Evolutionary conservation across 305 asterid genomes (phyloP).

Genomic region (Ajuga reptans): DNA sequence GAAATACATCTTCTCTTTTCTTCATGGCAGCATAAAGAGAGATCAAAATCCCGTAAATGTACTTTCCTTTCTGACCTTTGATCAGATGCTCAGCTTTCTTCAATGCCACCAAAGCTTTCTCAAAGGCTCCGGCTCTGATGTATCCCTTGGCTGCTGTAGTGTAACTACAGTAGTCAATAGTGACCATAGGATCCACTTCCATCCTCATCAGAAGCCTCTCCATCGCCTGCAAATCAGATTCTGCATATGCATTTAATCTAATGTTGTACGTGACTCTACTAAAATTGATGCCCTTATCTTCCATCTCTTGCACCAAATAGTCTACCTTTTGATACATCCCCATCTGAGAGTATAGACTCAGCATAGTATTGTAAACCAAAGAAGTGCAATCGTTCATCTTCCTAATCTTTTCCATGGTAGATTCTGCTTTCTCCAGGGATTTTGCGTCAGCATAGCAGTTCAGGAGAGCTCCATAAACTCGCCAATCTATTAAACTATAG

Average conservation of each 20-base stretch:
- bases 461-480: constrained; percentile 32
- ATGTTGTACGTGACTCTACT: constrained; percentile 17
- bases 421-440: constrained; percentile 34
- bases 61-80: neutral
- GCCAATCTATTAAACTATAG: neutral
- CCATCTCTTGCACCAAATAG: constrained; percentile 27
- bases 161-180: constrained; percentile 5
- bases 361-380: constrained; percentile 28
- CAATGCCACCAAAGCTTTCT: constrained; percentile 24
- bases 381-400: neutral
- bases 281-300: constrained; percentile 19
- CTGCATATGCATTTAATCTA: constrained; percentile 29
- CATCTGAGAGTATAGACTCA: constrained; percentile 27
- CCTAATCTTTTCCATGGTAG: constrained; percentile 21
- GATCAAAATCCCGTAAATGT: constrained; percentile 14
- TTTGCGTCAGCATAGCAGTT: constrained; percentile 30
- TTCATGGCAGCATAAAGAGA: constrained; percentile 29
- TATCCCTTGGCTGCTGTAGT: constrained; percentile 30
- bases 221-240: constrained; percentile 19
- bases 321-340: constrained; percentile 25
- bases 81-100: constrained; percentile 31
- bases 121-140: constrained; percentile 14
- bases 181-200: constrained; percentile 23
- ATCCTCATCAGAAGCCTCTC: constrained; percentile 31
- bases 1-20: constrained; percentile 22